Base-by-base conservation (phyloP, 2,329 filamentous ascomycete species). In the Elsinoe perseae region DNA sequence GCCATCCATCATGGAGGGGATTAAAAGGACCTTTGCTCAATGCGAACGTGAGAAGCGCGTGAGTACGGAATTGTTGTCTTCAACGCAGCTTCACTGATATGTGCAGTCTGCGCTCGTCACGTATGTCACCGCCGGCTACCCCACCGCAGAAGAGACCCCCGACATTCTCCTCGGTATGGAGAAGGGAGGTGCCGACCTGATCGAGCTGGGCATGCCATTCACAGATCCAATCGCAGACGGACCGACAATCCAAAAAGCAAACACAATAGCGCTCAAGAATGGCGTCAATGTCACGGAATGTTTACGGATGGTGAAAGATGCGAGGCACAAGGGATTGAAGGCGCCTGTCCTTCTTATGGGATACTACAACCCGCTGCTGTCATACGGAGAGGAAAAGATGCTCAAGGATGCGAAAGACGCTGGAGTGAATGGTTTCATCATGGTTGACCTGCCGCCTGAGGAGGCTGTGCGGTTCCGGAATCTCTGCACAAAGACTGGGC, bases 151-250 rank as follows among this genome's bases (percentile, higher is more conserved):
- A 64, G 84, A 88, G 66, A 95, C 90, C 1, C 83, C 89, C 50
- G 83, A 89, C 69, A 85, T 96, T 62, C 77, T 97, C 66, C 76
- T 98, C 61, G 88, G 83, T 40, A 86, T 98, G 82, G 88, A 98
- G 75, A 89, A 85, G 70, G 93, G 93, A 67, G 93, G 93, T 64
- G 85, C 92, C 66, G 93, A 98, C 72, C 78, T 98, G 59, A 95
- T 98, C 66, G 93, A 98, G 73, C 83, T 98, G 63, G 93, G 92
- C 61, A 84, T 95, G 57, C 93, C 93, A 54, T 98, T 98, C 75
- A 96, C 92, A 66, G 93, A 98, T 71, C 93, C 93, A 58, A 97
- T 97, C 72, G 93, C 92, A 64, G 93, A 98, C 73, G 93, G 93
- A 25, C 93, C 93, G 32, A 96, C 91, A 3, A 97, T 98, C 63